These are phyloP conservation scores for Xylariaceae sp. DNA, from an alignment of 2,329 filamentous ascomycete genomes.

Conservation along the genomic window DNA sequence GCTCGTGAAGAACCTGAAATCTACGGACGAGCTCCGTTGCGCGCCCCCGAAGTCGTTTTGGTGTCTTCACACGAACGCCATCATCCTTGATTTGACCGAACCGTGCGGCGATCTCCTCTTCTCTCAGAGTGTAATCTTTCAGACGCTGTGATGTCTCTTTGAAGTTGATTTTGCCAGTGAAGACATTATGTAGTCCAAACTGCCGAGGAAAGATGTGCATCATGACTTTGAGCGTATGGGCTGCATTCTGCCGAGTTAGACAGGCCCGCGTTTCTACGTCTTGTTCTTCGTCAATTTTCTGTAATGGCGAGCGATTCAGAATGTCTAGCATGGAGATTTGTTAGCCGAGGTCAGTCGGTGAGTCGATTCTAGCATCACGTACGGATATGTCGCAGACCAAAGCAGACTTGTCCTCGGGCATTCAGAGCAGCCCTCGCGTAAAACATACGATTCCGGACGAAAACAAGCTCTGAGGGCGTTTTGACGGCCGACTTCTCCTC, in stretches of 20 bases:
- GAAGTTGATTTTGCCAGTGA: conserved; percentile 62
- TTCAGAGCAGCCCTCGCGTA: conserved; percentile 73
- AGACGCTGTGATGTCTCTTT: conserved; percentile 65
- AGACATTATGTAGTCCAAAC: conserved; percentile 88
- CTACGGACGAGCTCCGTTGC: conserved; percentile 55
- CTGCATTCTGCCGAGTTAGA: conserved; percentile 32
- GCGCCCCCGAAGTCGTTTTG: conserved; percentile 63
- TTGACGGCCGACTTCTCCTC: conserved; percentile 15
- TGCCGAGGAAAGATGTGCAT: conserved; percentile 93
- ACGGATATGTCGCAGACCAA: conserved; percentile 80
- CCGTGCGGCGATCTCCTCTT: conserved; percentile 63
- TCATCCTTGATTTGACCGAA: conserved; percentile 31
- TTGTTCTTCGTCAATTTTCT: conserved; percentile 10
- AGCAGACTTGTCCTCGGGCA: conserved; percentile 58
- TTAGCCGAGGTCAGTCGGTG: conserved; percentile 7
- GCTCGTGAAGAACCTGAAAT: conserved; percentile 63
- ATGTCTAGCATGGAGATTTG: conserved; percentile 54
- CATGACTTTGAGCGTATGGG: conserved; percentile 64
- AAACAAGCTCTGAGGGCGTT: conserved; percentile 56
- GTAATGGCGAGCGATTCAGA: conserved; percentile 61
- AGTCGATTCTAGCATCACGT: conserved; percentile 34
- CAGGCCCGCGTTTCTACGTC: conserved; percentile 2
- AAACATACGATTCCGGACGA: conserved; percentile 79
- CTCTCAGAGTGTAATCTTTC: conserved; percentile 79
- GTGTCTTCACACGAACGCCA: conserved; percentile 37